phyloP scores from a whole-genome alignment of 2,329 filamentous ascomycete species.

The Elsinoe australis region DNA sequence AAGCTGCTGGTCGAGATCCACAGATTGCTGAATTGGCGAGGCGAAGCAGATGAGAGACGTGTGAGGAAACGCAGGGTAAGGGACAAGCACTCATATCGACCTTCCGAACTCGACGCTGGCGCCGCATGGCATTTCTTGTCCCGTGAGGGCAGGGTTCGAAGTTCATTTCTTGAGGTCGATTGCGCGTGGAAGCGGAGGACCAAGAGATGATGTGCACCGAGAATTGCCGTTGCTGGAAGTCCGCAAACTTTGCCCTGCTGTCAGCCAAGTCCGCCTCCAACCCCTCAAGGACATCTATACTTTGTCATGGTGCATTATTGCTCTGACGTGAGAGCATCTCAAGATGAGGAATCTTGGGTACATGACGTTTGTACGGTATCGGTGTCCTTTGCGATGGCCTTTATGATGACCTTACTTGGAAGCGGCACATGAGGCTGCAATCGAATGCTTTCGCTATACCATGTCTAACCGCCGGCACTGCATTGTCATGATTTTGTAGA shows the following conservation, averaged over 20 bases:
- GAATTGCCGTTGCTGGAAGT: conserved; percentile 6
- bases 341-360: no score
- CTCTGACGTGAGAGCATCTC: no score
- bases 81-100: conserved; percentile 1
- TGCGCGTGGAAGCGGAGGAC: conserved; percentile 10
- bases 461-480: no score
- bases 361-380: no score
- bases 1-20: conserved; percentile 1
- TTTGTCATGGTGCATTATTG: no score
- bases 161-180: neutral
- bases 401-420: no score
- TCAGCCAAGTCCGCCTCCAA: conserved; percentile 2
- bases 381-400: no score
- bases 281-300: no score
- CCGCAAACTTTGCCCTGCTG: neutral
- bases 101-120: conserved; percentile 9
- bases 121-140: conserved; percentile 9
- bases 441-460: no score
- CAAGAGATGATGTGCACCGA: conserved; percentile 9
- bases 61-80: neutral
- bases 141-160: neutral
- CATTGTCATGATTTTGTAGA: no score
- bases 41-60: neutral
- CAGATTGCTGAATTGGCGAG: conserved; percentile 1
- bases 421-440: no score